Conservation (phyloP, 768 basidiomycete genomes). For the Phanerochaete sordida region DNA sequence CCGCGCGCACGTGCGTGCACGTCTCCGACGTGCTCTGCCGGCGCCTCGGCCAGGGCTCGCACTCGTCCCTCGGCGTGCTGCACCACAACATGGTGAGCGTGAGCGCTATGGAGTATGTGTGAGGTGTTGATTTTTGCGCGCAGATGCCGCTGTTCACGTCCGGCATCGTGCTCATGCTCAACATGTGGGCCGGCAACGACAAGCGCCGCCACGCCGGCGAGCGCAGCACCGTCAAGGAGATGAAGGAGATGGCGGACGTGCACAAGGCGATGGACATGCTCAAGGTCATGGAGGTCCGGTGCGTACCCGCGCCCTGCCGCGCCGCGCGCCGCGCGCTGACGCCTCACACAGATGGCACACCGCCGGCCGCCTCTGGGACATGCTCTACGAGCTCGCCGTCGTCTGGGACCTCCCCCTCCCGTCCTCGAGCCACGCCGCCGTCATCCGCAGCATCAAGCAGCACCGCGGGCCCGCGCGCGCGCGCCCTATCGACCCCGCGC, state of each 20-base stretch:
- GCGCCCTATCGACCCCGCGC: background rate
- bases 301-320: background rate
- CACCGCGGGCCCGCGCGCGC: background rate
- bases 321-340: background rate
- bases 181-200: conserved; percentile 40
- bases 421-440: conserved; percentile 3
- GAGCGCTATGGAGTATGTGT: background rate
- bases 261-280: conserved; percentile 34
- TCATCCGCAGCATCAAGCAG: conserved; percentile 7
- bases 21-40: conserved; percentile 50
- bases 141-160: conserved; percentile 36
- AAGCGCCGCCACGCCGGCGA: conserved; percentile 22
- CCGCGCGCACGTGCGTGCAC: conserved; percentile 72
- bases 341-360: background rate
- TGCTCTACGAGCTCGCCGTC: conserved; percentile 4
- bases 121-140: no score
- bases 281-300: conserved; percentile 15
- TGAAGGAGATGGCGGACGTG: conserved; percentile 37
- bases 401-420: conserved; percentile 10
- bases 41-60: background rate
- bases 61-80: conserved; percentile 1
- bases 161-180: conserved; percentile 44
- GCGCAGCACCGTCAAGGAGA: conserved; percentile 21
- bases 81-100: background rate
- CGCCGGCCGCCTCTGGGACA: conserved; percentile 14